phyloP scores from a whole-genome alignment of 164 flowering plant genomes.

The Stephania cephalantha region DNA sequence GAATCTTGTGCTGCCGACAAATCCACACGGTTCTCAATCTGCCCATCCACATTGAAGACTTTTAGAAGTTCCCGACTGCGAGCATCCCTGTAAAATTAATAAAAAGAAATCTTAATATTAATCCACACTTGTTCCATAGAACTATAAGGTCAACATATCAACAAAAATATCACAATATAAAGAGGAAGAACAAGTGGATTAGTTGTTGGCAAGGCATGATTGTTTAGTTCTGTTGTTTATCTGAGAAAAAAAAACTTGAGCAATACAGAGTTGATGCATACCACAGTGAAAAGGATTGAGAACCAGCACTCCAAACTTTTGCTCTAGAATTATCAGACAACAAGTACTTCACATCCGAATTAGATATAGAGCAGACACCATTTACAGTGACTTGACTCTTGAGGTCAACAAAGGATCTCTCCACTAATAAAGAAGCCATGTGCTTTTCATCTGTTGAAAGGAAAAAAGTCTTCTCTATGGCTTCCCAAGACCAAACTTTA shows the following conservation, averaged over 20 bases:
- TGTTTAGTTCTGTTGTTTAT: too few species aligned
- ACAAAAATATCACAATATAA: neutral
- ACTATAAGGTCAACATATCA: too few species aligned
- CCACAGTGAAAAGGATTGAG: slow-evolving; percentile 74
- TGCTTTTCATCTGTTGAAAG: slow-evolving; percentile 61
- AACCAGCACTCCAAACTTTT: slow-evolving; percentile 80
- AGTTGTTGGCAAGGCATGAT: neutral
- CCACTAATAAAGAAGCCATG: slow-evolving; percentile 79
- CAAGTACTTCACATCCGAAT: slow-evolving; percentile 65
- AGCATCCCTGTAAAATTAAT: slow-evolving; percentile 64
- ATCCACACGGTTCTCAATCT: slow-evolving; percentile 68
- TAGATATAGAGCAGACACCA: slow-evolving; percentile 59
- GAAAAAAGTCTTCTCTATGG: slow-evolving; percentile 74
- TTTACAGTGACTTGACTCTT: slow-evolving; percentile 62
- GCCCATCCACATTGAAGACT: slow-evolving; percentile 86
- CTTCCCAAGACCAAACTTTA: slow-evolving; percentile 92
- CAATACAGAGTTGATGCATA: slow-evolving; percentile 23
- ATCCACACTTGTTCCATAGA: too few species aligned
- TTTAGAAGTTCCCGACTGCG: slow-evolving; percentile 79
- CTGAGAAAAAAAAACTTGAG: too few species aligned
- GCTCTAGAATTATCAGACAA: slow-evolving; percentile 59
- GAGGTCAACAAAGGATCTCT: slow-evolving; percentile 78
- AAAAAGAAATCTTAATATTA: slow-evolving; percentile 2
- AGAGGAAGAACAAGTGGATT: neutral
- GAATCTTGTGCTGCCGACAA: slow-evolving; percentile 43